A percentile compares a stretch with the other conserved stretches of the same genome.
Conservation (phyloP, 1,284 basidiomycete species). For the Cronartium quercuum region DNA sequence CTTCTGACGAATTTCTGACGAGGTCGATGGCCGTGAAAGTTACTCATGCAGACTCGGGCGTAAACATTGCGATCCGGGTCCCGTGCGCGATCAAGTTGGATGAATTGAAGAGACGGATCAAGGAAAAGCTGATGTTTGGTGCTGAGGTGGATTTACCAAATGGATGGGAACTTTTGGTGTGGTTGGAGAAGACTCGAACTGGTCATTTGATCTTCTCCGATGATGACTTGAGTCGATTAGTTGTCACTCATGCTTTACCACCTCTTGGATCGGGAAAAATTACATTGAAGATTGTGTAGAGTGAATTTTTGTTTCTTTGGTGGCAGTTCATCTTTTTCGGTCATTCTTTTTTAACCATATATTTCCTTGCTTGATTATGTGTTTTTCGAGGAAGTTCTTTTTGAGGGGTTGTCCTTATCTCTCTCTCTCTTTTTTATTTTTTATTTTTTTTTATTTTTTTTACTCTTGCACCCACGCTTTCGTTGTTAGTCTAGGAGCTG, state of each 20-base stretch:
- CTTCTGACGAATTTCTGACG: neutral
- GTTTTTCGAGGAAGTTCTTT: no score
- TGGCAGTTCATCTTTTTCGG: neutral
- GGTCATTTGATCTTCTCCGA: neutral
- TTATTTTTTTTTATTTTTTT: neutral
- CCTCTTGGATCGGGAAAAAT: neutral
- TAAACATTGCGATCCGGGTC: neutral
- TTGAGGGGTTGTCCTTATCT: no score
- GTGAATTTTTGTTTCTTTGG: neutral
- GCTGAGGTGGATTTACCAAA: neutral
- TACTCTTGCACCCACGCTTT: no score
- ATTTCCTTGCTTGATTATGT: neutral
- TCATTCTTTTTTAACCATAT: neutral
- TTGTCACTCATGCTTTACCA: conserved; percentile 32
- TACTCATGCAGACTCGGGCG: neutral
- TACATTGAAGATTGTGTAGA: conserved; percentile 1
- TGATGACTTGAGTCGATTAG: neutral
- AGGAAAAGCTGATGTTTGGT: neutral
- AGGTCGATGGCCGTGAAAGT: neutral
- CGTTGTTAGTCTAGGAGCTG: no score
- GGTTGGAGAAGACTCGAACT: neutral
- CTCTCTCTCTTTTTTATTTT: neutral
- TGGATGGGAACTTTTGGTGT: neutral
- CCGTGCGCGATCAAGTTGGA: neutral
- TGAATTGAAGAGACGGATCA: neutral